These are phyloP conservation scores for Senecio squalidus DNA, from an alignment of 140 eudicot species.

Conservation along the genomic window DNA sequence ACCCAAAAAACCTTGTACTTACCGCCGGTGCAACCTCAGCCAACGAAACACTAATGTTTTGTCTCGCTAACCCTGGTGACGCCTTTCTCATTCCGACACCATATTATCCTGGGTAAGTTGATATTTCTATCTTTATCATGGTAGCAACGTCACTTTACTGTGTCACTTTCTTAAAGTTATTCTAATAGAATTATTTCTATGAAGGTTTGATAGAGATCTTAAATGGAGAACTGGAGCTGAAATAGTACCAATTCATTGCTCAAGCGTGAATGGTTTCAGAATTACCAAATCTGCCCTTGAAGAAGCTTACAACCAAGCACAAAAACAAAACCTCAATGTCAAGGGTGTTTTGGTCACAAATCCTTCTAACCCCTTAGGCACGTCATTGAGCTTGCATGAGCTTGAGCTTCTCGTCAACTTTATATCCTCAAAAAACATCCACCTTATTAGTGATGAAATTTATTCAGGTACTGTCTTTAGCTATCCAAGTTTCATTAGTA, in stretches of 20 bases:
- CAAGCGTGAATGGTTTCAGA: slow-evolving; percentile 68
- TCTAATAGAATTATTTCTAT: neutral
- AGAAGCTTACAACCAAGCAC: slow-evolving; percentile 50
- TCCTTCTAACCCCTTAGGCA: slow-evolving; percentile 68
- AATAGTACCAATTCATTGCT: slow-evolving; percentile 88
- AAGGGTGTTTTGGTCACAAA: slow-evolving; percentile 54
- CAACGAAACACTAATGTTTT: slow-evolving; percentile 76
- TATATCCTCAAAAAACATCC: slow-evolving; percentile 35
- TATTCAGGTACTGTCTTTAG: slow-evolving; percentile 80
- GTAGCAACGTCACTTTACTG: neutral
- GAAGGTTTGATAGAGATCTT: slow-evolving; percentile 91
- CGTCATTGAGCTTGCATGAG: slow-evolving; percentile 33
- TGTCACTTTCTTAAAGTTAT: neutral
- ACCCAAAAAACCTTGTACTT: slow-evolving; percentile 70
- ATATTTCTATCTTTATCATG: neutral
- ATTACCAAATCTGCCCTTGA: slow-evolving; percentile 57
- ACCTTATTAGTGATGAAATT: slow-evolving; percentile 82
- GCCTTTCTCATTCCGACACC: slow-evolving; percentile 85
- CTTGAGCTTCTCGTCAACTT: slow-evolving; percentile 44
- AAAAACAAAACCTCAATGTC: slow-evolving; percentile 43
- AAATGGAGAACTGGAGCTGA: slow-evolving; percentile 94
- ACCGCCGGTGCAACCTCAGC: slow-evolving; percentile 98
- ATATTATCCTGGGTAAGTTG: slow-evolving; percentile 55
- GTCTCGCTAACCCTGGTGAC: slow-evolving; percentile 90
- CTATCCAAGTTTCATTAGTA: slow-evolving; percentile 59